Conservation (phyloP, 305 asterid genomes). For the Rubia occidens region DNA sequence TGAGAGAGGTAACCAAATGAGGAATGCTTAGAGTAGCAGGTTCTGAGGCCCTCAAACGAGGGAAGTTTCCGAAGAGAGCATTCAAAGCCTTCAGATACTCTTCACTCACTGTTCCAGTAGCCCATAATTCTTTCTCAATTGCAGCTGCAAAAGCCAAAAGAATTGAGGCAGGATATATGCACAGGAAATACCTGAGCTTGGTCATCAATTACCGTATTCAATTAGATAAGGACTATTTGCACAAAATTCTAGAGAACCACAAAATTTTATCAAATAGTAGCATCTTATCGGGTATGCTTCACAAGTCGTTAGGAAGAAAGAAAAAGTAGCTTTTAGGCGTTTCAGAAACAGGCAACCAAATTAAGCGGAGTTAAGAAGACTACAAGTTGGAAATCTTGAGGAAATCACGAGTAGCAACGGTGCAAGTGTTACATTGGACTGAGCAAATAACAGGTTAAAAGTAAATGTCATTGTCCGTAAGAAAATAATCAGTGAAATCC, state of each 20-base stretch:
- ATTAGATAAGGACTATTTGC: neutral
- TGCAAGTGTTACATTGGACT: neutral
- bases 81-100: slow-evolving; percentile 92
- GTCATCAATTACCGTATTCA: slow-evolving; percentile 1
- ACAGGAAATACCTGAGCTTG: neutral
- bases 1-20: slow-evolving; percentile 89
- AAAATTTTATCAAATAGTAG: neutral
- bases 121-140: slow-evolving; percentile 88
- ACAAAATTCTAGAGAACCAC: neutral
- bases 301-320: neutral
- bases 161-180: slow-evolving; percentile 7
- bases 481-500: slow-evolving; percentile 8
- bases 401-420: neutral
- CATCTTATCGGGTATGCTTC: neutral
- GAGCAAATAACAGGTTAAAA: neutral
- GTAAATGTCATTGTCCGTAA: neutral
- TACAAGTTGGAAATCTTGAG: neutral
- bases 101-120: slow-evolving; percentile 80
- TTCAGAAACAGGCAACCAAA: neutral
- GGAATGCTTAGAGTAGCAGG: slow-evolving; percentile 98
- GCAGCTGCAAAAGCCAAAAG: slow-evolving; percentile 47
- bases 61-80: slow-evolving; percentile 88
- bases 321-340: neutral
- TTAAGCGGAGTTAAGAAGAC: neutral
- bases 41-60: slow-evolving; percentile 95